phyloP scores from a whole-genome alignment of 2,329 filamentous ascomycete species.

The Paecilomyces sp. region DNA sequence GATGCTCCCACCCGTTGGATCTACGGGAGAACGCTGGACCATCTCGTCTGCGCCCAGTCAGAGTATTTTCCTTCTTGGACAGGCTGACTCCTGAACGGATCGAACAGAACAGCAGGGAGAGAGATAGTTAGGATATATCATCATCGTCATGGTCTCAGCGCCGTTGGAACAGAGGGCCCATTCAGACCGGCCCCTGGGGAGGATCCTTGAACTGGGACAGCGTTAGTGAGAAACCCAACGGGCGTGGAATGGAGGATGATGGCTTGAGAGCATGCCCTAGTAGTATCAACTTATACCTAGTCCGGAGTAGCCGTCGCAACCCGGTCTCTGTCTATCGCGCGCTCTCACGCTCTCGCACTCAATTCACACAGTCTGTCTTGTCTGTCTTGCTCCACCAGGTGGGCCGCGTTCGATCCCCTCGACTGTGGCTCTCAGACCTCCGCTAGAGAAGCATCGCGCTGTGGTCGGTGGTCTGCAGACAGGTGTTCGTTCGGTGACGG shows the following conservation, averaged over 20 bases:
- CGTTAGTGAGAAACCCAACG: neutral
- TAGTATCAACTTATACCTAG: neutral
- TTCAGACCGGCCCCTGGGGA: neutral
- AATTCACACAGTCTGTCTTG: neutral
- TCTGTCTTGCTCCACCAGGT: neutral
- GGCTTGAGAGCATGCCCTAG: neutral
- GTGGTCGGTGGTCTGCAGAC: neutral
- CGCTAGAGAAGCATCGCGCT: neutral
- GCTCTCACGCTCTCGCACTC: too few species aligned
- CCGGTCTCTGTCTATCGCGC: neutral
- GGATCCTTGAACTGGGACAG: neutral
- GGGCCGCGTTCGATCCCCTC: neutral
- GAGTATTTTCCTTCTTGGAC: neutral
- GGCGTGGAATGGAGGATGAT: neutral
- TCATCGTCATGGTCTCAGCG: neutral
- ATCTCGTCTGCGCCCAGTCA: neutral
- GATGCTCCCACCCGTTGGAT: neutral
- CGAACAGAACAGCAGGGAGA: neutral
- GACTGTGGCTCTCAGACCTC: neutral
- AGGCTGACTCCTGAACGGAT: neutral
- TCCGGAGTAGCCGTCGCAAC: neutral
- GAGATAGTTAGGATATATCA: neutral
- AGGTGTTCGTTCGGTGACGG: neutral
- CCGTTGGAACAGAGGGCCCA: neutral
- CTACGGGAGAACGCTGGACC: neutral